Base-by-base conservation (phyloP, 257 asterid species). In the Cruciata laevipes region DNA sequence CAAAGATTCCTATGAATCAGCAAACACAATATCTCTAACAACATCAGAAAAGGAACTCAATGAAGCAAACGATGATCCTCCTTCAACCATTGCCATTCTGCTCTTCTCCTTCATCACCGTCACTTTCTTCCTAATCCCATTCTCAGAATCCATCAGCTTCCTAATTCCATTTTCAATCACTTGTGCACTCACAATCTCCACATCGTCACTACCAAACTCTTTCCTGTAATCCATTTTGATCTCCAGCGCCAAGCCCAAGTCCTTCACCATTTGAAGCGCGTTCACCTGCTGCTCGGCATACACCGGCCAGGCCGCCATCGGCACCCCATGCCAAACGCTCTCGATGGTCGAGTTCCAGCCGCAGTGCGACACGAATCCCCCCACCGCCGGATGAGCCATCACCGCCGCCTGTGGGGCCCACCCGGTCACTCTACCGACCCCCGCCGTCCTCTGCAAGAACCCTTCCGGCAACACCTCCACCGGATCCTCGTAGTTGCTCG, bases 141-240 rank as follows among this genome's bases (percentile, higher is more conserved):
- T 52, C 59, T 20, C 59, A 4, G 10, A 18, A n/a, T 52, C 59
- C 59, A 52, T 52, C 59, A 52, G n/a, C 47, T 10, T 4, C 69
- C 81, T 77, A 53, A 83, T 71, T 32, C 74, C 71, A 32, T 55
- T 74, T 6, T 65, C 73, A 3, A 56, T 56, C 16, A 20, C 0
- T 6, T 56, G 32, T 7, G 61, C 61, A 20, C 61, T 56, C 14
- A 56, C 61, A 56, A 56, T 21, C 16, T 56, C 16, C 12, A 20
- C 30, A n/a, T 23, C 61, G 4, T 56, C 61, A 1, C 3, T 23
- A 14, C 9, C 38, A 17, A 66, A 38, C 10, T 56, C 61, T 56
- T 56, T 56, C 61, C 32, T 20, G 18, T 21, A 56, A 56, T 56
- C 61, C 61, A 56, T 56, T 7, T 56, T 56, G 31, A 56, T 56